Evolutionary conservation across 2,329 filamentous ascomycete genomes (phyloP).

Genomic region (Geosmithia flava): DNA sequence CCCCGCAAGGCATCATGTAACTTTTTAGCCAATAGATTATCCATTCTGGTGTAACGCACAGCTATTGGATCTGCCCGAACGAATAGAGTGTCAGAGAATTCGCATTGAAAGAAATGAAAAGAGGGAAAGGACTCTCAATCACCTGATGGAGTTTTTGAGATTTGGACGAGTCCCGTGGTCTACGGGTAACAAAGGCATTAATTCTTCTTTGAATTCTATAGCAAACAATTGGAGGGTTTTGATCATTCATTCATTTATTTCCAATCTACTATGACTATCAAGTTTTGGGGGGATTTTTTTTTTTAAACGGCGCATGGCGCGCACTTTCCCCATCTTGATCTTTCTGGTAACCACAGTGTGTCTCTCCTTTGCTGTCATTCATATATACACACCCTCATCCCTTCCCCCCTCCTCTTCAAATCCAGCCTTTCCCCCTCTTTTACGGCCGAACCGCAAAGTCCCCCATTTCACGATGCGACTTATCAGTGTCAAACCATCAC

Average conservation of each 20-base stretch:
- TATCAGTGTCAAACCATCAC: no score
- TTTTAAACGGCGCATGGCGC: no score
- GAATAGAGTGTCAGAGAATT: not conserved
- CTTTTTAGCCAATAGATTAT: not conserved
- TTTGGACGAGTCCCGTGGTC: not conserved
- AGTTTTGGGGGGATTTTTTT: no score
- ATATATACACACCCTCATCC: not conserved
- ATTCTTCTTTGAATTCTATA: no score
- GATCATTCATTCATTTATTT: no score
- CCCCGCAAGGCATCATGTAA: not conserved
- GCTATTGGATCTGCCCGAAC: not conserved
- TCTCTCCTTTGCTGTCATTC: not conserved
- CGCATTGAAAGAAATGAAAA: not conserved
- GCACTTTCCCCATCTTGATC: no score
- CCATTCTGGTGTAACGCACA: not conserved
- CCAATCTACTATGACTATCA: no score
- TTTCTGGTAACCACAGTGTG: not conserved
- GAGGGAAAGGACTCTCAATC: not conserved
- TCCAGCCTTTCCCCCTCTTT: no score
- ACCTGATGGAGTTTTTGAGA: not conserved
- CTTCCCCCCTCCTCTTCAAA: not conserved
- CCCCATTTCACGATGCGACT: no score
- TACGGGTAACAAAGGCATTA: no score
- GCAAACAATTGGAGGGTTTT: no score
- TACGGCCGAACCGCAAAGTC: no score